Base-by-base conservation (phyloP, 148 eudicot species). In the Amaranthus cruentus region DNA sequence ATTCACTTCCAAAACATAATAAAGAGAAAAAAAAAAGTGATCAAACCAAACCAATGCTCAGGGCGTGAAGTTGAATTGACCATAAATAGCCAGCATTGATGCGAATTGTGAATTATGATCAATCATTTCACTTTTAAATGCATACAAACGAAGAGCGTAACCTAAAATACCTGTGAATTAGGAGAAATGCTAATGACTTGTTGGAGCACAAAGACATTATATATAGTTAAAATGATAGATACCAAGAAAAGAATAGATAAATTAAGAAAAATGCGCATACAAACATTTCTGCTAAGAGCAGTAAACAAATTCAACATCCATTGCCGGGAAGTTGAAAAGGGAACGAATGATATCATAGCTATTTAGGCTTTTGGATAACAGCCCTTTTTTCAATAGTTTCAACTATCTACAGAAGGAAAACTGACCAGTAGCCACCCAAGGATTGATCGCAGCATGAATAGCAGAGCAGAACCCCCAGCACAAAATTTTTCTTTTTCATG, bases 401-500 rank as follows among this genome's bases (percentile, higher is more conserved):
- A 68, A 61, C 77, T 74, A 79, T 79, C 70, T 79, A 79, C 81
- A 74, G 47, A 79, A 62, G 74, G 48, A 61, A 69, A 68, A 74
- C 74, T 54, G 64, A 73, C 60, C 50, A 73, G 61, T 47, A 73
- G 73, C 73, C 73, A 73, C 62, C 66, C 47, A 6, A 7, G 69
- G 81, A 62, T 46, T 47, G 58, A 68, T 66, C 76, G 52, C 68
- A 53, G 52, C 9, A 52, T 51, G 67, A 78, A 73, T 47, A 72
- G 53, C 47, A 68, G 77, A 28, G 66, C 66, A 68, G 77, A 73
- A 60, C 68, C 76, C 62, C 62, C 47, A 46, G 55, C 57, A 62
- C 62, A 54, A 54, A 68, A 50, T 53, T 62, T 74, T 55, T 62
- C 9, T 47, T 47, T 69, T n/a, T 62, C 10, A 69, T 54, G 74